A percentile compares a stretch with the other conserved stretches of the same genome.
phyloP scores from a whole-genome alignment of 1,284 basidiomycete species.

The Trichosporon sp. region DNA sequence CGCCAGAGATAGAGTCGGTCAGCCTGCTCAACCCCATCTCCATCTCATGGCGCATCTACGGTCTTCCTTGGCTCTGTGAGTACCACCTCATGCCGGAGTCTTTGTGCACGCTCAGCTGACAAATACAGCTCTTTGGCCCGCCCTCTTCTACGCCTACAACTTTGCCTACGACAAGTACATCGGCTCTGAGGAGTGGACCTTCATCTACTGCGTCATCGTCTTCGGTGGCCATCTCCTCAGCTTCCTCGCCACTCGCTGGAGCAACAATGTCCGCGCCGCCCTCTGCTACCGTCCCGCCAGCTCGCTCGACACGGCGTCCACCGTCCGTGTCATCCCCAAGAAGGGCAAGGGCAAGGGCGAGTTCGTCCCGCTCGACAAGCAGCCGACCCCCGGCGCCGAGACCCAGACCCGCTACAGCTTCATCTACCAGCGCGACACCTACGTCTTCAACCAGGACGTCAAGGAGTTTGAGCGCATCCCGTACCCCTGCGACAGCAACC shows the following conservation, averaged over 20 bases:
- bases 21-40: slow-evolving; percentile 80
- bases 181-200: slow-evolving; percentile 93
- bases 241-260: slow-evolving; percentile 92
- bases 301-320: slow-evolving; percentile 72
- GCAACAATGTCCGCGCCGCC: slow-evolving; percentile 73
- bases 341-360: slow-evolving; percentile 88
- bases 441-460: slow-evolving; percentile 64
- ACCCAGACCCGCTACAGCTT: slow-evolving; percentile 71
- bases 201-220: slow-evolving; percentile 83
- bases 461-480: slow-evolving; percentile 80
- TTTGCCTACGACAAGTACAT: slow-evolving; percentile 82
- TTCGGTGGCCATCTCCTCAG: slow-evolving; percentile 87
- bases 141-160: slow-evolving; percentile 89
- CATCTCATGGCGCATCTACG: slow-evolving; percentile 77
- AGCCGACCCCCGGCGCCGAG: slow-evolving; percentile 60
- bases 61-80: slow-evolving; percentile 67
- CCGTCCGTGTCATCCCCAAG: slow-evolving; percentile 81
- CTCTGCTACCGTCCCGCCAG: slow-evolving; percentile 71
- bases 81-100: neutral
- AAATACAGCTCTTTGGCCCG: slow-evolving; percentile 69
- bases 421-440: slow-evolving; percentile 94
- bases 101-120: neutral
- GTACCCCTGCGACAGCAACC: slow-evolving; percentile 80
- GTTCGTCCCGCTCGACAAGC: slow-evolving; percentile 76
- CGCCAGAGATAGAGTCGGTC: slow-evolving; percentile 80